Percentiles rank a stretch among this genome's conserved stretches.
Evolutionary conservation across 2,329 filamentous ascomycete species (phyloP).

Genomic region (Colletotrichum sp.): DNA sequence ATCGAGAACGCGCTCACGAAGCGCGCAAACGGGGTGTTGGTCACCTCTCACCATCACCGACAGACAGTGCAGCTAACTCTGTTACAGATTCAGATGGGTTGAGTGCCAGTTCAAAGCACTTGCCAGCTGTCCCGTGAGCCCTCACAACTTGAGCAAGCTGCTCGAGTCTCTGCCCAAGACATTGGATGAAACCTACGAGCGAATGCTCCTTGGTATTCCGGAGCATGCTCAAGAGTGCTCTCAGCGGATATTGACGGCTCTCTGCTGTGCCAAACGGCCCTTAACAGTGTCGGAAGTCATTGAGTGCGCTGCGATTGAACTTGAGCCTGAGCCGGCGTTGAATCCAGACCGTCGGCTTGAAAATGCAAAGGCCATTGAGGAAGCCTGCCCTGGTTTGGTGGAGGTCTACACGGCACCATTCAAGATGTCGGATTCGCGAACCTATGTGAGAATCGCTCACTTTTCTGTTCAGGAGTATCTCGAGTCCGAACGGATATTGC

Average conservation of each 20-base stretch:
- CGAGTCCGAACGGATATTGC: not conserved
- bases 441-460: not conserved
- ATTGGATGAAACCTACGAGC: conserved; percentile 31
- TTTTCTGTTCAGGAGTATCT: conserved; percentile 2
- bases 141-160: conserved; percentile 17
- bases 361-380: not conserved
- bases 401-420: not conserved
- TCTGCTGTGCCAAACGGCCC: not conserved
- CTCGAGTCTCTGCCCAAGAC: conserved; percentile 30
- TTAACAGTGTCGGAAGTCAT: not conserved
- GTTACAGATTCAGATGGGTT: conserved; percentile 28
- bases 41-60: not conserved
- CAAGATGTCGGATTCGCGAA: not conserved
- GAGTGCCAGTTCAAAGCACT: conserved; percentile 25
- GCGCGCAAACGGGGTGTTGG: not conserved
- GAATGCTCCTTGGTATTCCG: not conserved
- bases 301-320: not conserved
- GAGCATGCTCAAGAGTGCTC: not conserved
- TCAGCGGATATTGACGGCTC: not conserved
- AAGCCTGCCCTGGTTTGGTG: not conserved
- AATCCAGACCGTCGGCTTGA: not conserved
- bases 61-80: not conserved
- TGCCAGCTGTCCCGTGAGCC: conserved; percentile 16
- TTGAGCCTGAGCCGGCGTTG: not conserved
- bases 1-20: not conserved